Evolutionary conservation across 805 yeast species (phyloP).

Genomic region (Saccharomycopsis amapae): DNA sequence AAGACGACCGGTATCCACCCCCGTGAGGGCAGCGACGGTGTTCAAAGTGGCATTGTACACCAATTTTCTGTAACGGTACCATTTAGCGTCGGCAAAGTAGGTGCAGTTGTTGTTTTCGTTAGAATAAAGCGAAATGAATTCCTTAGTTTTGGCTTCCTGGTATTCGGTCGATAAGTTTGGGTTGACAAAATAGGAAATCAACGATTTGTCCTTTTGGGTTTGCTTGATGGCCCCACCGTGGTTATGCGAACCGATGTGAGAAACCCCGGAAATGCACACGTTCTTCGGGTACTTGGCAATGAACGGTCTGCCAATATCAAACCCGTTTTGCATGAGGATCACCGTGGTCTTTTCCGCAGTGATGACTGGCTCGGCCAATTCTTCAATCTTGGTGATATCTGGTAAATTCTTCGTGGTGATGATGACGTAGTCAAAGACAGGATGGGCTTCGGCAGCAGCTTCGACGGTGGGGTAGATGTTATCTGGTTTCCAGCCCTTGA

Average conservation of each 20-base stretch:
- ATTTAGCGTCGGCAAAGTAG: conserved; percentile 40
- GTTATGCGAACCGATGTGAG: conserved; percentile 55
- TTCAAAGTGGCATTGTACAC: conserved; percentile 65
- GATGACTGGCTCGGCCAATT: conserved; percentile 45
- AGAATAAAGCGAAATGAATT: conserved; percentile 36
- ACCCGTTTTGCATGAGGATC: conserved; percentile 60
- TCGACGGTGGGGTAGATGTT: conserved; percentile 38
- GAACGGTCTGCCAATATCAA: conserved; percentile 54
- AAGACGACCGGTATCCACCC: conserved; percentile 50
- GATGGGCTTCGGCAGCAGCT: conserved; percentile 32
- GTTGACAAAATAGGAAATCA: conserved; percentile 46
- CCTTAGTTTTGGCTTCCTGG: conserved; percentile 34
- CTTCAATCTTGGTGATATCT: conserved; percentile 49
- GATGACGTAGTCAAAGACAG: conserved; percentile 48
- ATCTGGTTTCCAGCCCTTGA: conserved; percentile 47
- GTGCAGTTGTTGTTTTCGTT: conserved; percentile 36
- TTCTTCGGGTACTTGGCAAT: conserved; percentile 43
- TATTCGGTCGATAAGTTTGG: conserved; percentile 36
- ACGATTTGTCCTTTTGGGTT: conserved; percentile 40
- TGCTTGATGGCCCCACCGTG: conserved; percentile 44
- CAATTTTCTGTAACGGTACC: conserved; percentile 57
- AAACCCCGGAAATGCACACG: conserved; percentile 52
- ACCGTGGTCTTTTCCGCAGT: conserved; percentile 38
- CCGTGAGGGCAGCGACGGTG: conserved; percentile 52
- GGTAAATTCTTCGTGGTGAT: conserved; percentile 65